Evolutionary conservation across 768 basidiomycete species (phyloP).

Genomic region (Auricularia cornea): DNA sequence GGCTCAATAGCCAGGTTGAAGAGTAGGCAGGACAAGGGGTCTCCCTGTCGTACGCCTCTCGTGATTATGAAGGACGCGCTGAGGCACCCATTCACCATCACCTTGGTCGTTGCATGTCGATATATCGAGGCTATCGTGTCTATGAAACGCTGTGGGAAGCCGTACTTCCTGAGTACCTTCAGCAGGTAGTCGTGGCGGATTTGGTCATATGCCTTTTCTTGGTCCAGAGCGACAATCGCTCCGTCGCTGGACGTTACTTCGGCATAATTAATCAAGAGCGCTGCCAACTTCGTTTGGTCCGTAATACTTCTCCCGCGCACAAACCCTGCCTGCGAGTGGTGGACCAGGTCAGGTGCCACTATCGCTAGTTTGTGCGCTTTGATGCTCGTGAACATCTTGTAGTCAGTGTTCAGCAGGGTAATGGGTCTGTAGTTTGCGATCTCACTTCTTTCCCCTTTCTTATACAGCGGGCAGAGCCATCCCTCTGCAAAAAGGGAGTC

Average conservation of each 20-base stretch:
- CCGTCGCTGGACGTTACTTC: constrained; percentile 9
- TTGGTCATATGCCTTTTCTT: constrained; percentile 16
- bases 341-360: constrained; percentile 14
- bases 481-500: constrained; percentile 22
- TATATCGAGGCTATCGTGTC: constrained; percentile 27
- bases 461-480: constrained; percentile 31
- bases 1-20: constrained; percentile 36
- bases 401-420: constrained; percentile 22
- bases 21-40: constrained; percentile 32
- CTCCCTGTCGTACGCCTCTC: constrained; percentile 31
- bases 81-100: constrained; percentile 26
- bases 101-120: constrained; percentile 15
- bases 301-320: constrained; percentile 22
- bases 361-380: constrained; percentile 14
- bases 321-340: constrained; percentile 34
- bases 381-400: constrained; percentile 23
- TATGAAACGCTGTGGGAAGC: constrained; percentile 12
- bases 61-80: constrained; percentile 18
- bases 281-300: constrained; percentile 23
- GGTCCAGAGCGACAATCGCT: constrained; percentile 10
- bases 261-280: constrained; percentile 10
- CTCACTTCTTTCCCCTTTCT: constrained; percentile 20
- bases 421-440: constrained; percentile 16
- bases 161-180: constrained; percentile 1
- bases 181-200: constrained; percentile 13